These are phyloP conservation scores for Handroanthus guayacan DNA, from an alignment of 257 asterid species.

Conservation along the genomic window DNA sequence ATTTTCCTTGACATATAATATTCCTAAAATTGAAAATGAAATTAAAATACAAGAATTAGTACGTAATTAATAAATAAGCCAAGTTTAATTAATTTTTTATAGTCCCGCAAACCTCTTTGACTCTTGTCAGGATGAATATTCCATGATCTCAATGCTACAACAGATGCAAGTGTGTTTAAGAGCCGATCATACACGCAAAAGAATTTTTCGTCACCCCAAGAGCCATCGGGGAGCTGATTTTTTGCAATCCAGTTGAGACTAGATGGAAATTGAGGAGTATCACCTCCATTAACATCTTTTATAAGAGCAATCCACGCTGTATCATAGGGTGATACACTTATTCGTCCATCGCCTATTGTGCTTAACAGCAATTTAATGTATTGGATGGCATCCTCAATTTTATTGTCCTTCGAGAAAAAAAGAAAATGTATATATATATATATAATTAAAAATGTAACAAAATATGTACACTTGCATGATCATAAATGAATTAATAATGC, in stretches of 20 bases:
- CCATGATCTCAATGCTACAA: conserved; percentile 54
- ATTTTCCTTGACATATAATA: conserved; percentile 46
- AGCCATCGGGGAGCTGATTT: conserved; percentile 55
- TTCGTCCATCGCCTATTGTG: conserved; percentile 49
- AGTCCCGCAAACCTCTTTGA: conserved; percentile 32
- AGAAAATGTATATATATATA: background rate
- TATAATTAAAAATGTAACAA: background rate
- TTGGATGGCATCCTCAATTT: conserved; percentile 4
- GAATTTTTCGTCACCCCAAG: conserved; percentile 47
- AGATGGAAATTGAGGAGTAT: conserved; percentile 47
- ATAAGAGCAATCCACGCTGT: conserved; percentile 54
- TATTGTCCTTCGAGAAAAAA: conserved; percentile 12
- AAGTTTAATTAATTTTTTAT: too few relatives aligned
- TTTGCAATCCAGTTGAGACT: conserved; percentile 49
- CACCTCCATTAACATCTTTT: conserved; percentile 20
- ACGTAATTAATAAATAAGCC: too few relatives aligned
- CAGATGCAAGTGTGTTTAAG: conserved; percentile 54
- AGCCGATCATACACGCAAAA: conserved; percentile 44
- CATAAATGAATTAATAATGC: too few relatives aligned
- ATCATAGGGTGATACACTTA: conserved; percentile 56
- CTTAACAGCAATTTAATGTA: conserved; percentile 33
- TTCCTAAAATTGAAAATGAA: conserved; percentile 33
- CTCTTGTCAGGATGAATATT: conserved; percentile 34
- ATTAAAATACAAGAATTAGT: background rate
- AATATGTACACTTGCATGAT: background rate